phyloP scores from a whole-genome alignment of 768 basidiomycete genomes.

The Infundibulicybe gibba region DNA sequence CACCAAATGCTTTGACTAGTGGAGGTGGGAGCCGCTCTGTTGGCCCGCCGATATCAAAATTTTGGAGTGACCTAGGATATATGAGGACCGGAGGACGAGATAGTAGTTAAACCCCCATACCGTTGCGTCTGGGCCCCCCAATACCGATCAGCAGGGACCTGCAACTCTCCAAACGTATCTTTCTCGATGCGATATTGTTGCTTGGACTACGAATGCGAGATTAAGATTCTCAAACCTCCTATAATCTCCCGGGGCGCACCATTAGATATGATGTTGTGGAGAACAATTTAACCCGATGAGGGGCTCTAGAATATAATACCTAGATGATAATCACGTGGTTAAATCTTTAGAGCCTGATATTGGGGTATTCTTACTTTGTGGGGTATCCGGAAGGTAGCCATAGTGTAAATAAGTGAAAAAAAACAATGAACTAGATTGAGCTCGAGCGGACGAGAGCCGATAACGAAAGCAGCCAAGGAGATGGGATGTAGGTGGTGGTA shows the following conservation, averaged over 20 bases:
- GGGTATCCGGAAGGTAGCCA: slow-evolving; percentile 10
- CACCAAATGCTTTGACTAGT: slow-evolving; percentile 97
- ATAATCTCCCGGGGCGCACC: slow-evolving; percentile 3
- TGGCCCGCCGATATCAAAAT: slow-evolving; percentile 97
- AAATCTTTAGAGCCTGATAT: background rate
- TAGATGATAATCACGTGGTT: slow-evolving; percentile 30
- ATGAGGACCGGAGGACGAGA: background rate
- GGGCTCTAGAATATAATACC: slow-evolving; percentile 19
- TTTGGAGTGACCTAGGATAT: slow-evolving; percentile 69
- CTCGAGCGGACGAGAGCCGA: background rate
- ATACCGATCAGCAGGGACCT: slow-evolving; percentile 74
- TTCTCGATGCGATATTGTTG: slow-evolving; percentile 73
- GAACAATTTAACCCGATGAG: slow-evolving; percentile 25
- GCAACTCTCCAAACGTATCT: slow-evolving; percentile 95
- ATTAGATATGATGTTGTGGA: slow-evolving; percentile 29
- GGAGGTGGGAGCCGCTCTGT: slow-evolving; percentile 91
- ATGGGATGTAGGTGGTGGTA: background rate
- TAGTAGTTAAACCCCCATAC: slow-evolving; percentile 29
- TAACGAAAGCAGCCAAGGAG: background rate
- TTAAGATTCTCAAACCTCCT: background rate
- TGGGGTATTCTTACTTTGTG: slow-evolving; percentile 15
- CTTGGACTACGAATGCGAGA: slow-evolving; percentile 23
- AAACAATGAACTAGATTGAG: too few relatives aligned
- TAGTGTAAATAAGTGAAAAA: slow-evolving; percentile 7
- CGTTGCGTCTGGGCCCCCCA: slow-evolving; percentile 99